phyloP scores from a whole-genome alignment of 1,139 yeast genomes.

The Trichomonascaceae sp. region DNA sequence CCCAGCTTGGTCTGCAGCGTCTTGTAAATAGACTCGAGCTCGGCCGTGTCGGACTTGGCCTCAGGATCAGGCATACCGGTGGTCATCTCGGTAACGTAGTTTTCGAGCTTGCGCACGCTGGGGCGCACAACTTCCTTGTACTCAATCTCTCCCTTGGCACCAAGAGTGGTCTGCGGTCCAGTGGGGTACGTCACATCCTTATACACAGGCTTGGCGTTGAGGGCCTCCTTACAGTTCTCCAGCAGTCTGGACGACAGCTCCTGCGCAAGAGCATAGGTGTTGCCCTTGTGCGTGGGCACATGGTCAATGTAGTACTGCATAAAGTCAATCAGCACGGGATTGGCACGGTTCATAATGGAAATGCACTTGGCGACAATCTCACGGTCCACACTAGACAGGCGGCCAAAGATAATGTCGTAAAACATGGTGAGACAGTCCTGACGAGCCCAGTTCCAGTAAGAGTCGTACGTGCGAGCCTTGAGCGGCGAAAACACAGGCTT shows the following conservation, averaged over 20 bases:
- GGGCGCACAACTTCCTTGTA: slow-evolving; percentile 83
- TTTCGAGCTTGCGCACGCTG: slow-evolving; percentile 86
- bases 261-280: slow-evolving; percentile 76
- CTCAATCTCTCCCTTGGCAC: slow-evolving; percentile 72
- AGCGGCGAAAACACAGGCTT: slow-evolving; percentile 79
- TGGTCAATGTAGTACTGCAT: slow-evolving; percentile 97
- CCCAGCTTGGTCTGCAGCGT: slow-evolving; percentile 58
- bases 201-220: slow-evolving; percentile 75
- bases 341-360: slow-evolving; percentile 94
- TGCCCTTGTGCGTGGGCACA: slow-evolving; percentile 82
- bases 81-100: slow-evolving; percentile 94
- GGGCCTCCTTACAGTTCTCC: slow-evolving; percentile 86
- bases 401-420: slow-evolving; percentile 91
- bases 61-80: slow-evolving; percentile 77
- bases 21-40: slow-evolving; percentile 71
- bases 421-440: slow-evolving; percentile 92
- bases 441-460: slow-evolving; percentile 99
- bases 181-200: slow-evolving; percentile 91
- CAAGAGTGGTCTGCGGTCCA: slow-evolving; percentile 85
- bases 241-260: slow-evolving; percentile 84
- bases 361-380: slow-evolving; percentile 95
- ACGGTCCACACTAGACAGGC: slow-evolving; percentile 78
- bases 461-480: slow-evolving; percentile 92
- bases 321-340: slow-evolving; percentile 83
- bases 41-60: slow-evolving; percentile 45